Conservation (phyloP, 148 eudicot species). For the Silene uniflora region DNA sequence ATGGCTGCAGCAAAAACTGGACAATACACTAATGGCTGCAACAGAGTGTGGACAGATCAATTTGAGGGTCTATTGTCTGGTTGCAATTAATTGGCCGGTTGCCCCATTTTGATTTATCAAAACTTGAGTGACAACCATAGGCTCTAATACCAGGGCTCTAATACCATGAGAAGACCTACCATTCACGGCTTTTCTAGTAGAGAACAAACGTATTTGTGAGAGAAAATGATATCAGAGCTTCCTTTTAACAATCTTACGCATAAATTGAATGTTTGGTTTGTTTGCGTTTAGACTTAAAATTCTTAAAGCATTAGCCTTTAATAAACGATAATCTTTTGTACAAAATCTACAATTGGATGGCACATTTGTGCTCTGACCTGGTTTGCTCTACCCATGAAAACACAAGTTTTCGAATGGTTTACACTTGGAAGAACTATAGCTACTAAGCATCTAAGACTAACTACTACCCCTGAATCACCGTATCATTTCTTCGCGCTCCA, state of each 20-base stretch:
- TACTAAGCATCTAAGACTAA: constrained; percentile 5
- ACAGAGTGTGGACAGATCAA: too few species aligned
- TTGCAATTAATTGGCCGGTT: too few species aligned
- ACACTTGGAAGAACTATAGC: not conserved
- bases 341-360: constrained; percentile 25
- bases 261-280: not conserved
- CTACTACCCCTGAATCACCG: constrained; percentile 34
- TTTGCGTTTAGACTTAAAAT: not conserved
- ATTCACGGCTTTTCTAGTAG: too few species aligned
- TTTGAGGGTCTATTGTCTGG: too few species aligned
- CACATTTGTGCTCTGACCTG: constrained; percentile 20
- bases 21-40: too few species aligned
- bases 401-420: constrained; percentile 5
- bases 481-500: constrained; percentile 54
- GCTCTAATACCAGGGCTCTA: too few species aligned
- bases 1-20: too few species aligned
- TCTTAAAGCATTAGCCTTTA: not conserved
- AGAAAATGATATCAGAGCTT: too few species aligned
- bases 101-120: too few species aligned
- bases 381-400: constrained; percentile 9
- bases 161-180: too few species aligned
- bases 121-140: too few species aligned
- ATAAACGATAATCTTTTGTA: constrained; percentile 19
- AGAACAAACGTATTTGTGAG: too few species aligned
- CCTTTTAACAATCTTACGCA: not conserved